Conservation (phyloP, 176 grass and related monocot species). For the Pontederia paniculata region DNA sequence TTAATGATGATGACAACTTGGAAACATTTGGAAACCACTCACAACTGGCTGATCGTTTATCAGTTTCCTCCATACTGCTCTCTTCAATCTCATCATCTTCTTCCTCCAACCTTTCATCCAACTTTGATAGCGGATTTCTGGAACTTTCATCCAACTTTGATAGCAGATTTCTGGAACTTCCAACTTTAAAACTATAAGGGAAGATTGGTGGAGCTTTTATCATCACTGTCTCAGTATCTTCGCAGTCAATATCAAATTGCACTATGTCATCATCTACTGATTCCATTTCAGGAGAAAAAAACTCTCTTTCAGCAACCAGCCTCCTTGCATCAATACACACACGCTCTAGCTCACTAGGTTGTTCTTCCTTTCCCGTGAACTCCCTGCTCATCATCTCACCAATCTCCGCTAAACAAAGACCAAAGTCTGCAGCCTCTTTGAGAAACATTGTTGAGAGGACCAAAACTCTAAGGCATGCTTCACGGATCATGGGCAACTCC, state of each 20-base stretch:
- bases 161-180: conserved; percentile 34
- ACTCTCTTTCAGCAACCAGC: conserved; percentile 42
- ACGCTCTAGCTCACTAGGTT: conserved; percentile 72
- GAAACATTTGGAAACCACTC: conserved; percentile 1
- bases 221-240: conserved; percentile 32
- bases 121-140: conserved; percentile 44
- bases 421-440: conserved; percentile 62
- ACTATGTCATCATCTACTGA: conserved; percentile 34
- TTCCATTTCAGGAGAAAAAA: conserved; percentile 31
- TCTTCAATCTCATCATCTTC: conserved; percentile 27
- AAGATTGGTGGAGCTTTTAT: conserved; percentile 22
- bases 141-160: conserved; percentile 52
- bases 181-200: conserved; percentile 33
- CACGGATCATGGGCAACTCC: conserved; percentile 82
- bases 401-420: conserved; percentile 75
- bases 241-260: conserved; percentile 73
- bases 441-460: conserved; percentile 85
- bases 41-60: background rate
- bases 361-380: conserved; percentile 51
- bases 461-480: conserved; percentile 75
- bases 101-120: conserved; percentile 48
- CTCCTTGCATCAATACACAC: conserved; percentile 69
- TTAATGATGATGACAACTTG: background rate
- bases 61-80: background rate
- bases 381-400: conserved; percentile 92